Base-by-base conservation (phyloP, 2,329 filamentous ascomycete genomes). In the Venturia asperata region DNA sequence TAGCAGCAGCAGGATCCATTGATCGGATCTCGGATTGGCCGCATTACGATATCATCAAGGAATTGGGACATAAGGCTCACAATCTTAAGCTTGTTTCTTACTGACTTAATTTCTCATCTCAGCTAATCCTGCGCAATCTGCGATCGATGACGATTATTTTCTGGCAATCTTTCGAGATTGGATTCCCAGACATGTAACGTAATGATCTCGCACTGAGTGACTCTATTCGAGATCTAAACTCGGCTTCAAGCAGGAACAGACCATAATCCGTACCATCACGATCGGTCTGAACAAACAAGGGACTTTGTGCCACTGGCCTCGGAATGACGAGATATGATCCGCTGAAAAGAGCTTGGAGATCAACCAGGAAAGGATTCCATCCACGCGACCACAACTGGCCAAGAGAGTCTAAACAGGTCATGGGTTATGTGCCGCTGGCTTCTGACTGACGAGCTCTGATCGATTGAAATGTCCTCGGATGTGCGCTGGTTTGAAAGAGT, bases 51-150 rank as follows among this genome's bases (percentile, higher is more conserved):
- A 34, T 37, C 52, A 17, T 39, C 2, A n/a, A 58, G 30, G 27
- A 37, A n/a, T 58, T 58, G 15, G 30, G 27, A 58, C 37, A 58
- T n/a, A 58, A 58, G 37, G 30, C 52, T 37, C 52, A 52, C 21
- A 58, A 58, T 58, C 30, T 58, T n/a, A 58, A n/a, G 47, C 19
- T 17, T 37, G 17, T 37, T 37, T 37, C 30, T 37, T n/a, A 37
- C 30, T 52, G 11, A 27, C 13, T 30, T 27, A 24, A 15, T 27
- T 5, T 13, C 9, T 7, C 24, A 13, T 27, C 15, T 5, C 24
- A 24, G 17, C 24, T 52, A 5, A 52, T 52, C 21, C 11, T 52
- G 47, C 24, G 15, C 11, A 15, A 13, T 27, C 24, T 52, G 21
- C 4, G 21, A 24, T 27, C 21, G 24, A 27, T 52, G 15, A 13